These are phyloP conservation scores for Aspergillus intermedius DNA, from an alignment of 2,329 filamentous ascomycete species.

Conservation along the genomic window DNA sequence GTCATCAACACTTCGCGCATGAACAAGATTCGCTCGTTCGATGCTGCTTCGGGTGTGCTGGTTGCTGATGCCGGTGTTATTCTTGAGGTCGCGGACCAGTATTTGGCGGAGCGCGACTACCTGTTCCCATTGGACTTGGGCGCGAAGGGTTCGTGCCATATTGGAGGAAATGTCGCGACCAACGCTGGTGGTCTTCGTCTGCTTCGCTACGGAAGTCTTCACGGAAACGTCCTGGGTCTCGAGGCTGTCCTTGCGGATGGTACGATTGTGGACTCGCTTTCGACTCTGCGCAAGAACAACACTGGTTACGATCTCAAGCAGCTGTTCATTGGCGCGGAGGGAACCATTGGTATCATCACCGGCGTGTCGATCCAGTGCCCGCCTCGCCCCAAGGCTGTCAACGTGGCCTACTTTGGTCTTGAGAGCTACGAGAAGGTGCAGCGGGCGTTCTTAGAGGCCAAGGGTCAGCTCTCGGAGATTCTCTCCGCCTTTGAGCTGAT, in stretches of 20 bases:
- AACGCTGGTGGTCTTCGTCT: conserved; percentile 90
- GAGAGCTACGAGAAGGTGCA: conserved; percentile 87
- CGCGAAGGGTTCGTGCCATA: conserved; percentile 92
- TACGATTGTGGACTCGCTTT: conserved; percentile 83
- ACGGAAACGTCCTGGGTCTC: conserved; percentile 85
- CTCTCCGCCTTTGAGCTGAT: conserved; percentile 97
- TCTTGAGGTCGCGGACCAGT: conserved; percentile 80
- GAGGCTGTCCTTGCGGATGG: conserved; percentile 93
- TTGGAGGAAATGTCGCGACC: conserved; percentile 91
- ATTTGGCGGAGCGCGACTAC: conserved; percentile 72
- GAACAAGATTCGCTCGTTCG: conserved; percentile 86
- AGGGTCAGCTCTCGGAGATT: conserved; percentile 85
- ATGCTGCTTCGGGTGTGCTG: conserved; percentile 83
- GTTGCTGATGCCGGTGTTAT: conserved; percentile 89
- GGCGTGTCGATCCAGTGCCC: conserved; percentile 84
- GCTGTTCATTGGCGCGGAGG: conserved; percentile 91
- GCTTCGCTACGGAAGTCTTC: conserved; percentile 86
- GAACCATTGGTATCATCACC: conserved; percentile 91
- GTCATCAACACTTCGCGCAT: conserved; percentile 85
- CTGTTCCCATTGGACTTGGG: conserved; percentile 97
- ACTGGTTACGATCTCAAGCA: conserved; percentile 97
- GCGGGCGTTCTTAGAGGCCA: conserved; percentile 78
- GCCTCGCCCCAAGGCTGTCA: conserved; percentile 77
- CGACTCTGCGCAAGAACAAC: conserved; percentile 91
- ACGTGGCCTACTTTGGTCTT: conserved; percentile 90